These are phyloP conservation scores for Suillus luteus DNA, from an alignment of 768 basidiomycete genomes.

Conservation along the genomic window DNA sequence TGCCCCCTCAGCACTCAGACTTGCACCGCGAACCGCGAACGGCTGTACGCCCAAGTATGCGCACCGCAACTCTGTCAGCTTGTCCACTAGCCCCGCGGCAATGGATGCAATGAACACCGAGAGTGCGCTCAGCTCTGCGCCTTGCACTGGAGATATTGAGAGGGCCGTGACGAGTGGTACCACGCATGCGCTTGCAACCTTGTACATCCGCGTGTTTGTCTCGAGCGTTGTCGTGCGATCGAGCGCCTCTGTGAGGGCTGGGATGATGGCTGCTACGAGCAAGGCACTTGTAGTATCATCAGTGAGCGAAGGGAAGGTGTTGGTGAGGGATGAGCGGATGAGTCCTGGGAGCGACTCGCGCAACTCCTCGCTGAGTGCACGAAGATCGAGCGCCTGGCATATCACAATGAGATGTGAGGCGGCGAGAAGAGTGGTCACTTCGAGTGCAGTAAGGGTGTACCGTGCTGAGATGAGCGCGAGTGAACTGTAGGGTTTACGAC, in stretches of 20 bases:
- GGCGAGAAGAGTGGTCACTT: slow-evolving; percentile 73
- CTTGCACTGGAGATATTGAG: slow-evolving; percentile 13
- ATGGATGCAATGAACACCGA: slow-evolving; percentile 25
- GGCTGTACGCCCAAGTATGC: slow-evolving; percentile 31
- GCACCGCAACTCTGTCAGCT: slow-evolving; percentile 32
- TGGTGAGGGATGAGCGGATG: slow-evolving; percentile 14
- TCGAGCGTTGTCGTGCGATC: slow-evolving; percentile 77
- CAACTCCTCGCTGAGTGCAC: slow-evolving; percentile 74
- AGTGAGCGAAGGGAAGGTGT: slow-evolving; percentile 4
- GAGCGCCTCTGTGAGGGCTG: slow-evolving; percentile 50
- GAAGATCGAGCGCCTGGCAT: slow-evolving; percentile 85
- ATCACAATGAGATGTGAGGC: slow-evolving; percentile 75
- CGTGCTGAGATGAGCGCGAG: slow-evolving; percentile 83
- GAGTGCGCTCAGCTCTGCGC: slow-evolving; percentile 26
- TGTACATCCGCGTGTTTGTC: slow-evolving; percentile 64
- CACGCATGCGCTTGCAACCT: slow-evolving; percentile 63
- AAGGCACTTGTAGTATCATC: background rate
- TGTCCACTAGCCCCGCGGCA: slow-evolving; percentile 17
- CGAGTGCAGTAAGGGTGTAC: slow-evolving; percentile 74
- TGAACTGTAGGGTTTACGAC: slow-evolving; percentile 47
- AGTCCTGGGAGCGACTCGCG: slow-evolving; percentile 30
- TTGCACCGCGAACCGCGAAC: slow-evolving; percentile 21
- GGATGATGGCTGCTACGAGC: slow-evolving; percentile 34
- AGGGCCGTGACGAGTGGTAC: slow-evolving; percentile 58
- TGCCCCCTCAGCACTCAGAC: background rate